Evolutionary conservation across 2,329 filamentous ascomycete genomes (phyloP).

Genomic region (Calonectria leucothoes): DNA sequence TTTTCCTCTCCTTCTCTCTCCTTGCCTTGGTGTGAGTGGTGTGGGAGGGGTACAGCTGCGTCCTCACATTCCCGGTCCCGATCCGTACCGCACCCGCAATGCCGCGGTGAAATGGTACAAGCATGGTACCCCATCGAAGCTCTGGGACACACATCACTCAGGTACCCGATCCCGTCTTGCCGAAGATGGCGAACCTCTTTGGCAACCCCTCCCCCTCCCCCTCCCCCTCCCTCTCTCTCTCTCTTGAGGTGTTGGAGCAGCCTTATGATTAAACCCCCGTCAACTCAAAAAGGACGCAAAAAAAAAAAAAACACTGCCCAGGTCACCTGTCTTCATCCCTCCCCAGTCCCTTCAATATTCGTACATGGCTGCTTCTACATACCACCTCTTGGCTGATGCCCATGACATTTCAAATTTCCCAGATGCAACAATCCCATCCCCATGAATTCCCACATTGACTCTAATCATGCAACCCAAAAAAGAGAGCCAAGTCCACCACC

Average conservation of each 20-base stretch:
- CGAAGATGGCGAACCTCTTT: slow-evolving; percentile 4
- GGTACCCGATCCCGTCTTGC: slow-evolving; percentile 19
- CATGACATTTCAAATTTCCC: neutral
- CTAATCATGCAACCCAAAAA: slow-evolving; percentile 23
- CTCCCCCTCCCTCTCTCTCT: neutral
- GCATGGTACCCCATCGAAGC: neutral
- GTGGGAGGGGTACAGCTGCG: neutral
- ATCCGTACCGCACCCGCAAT: neutral
- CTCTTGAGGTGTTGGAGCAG: neutral
- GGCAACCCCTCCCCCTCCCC: neutral
- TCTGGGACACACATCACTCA: slow-evolving; percentile 5
- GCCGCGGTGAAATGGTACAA: neutral
- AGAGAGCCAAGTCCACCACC: neutral
- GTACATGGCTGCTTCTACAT: neutral
- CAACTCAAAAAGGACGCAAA: slow-evolving; percentile 20
- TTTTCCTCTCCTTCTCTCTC: neutral
- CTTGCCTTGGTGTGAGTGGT: neutral
- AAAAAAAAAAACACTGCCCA: slow-evolving; percentile 1
- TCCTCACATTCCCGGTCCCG: neutral
- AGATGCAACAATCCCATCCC: neutral
- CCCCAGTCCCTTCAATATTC: neutral
- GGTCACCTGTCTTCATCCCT: neutral
- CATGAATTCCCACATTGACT: slow-evolving; percentile 4
- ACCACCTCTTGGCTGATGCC: neutral
- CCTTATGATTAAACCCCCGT: slow-evolving; percentile 6